phyloP scores from a whole-genome alignment of 2,329 filamentous ascomycete genomes.

The Hirsutella thompsonii region DNA sequence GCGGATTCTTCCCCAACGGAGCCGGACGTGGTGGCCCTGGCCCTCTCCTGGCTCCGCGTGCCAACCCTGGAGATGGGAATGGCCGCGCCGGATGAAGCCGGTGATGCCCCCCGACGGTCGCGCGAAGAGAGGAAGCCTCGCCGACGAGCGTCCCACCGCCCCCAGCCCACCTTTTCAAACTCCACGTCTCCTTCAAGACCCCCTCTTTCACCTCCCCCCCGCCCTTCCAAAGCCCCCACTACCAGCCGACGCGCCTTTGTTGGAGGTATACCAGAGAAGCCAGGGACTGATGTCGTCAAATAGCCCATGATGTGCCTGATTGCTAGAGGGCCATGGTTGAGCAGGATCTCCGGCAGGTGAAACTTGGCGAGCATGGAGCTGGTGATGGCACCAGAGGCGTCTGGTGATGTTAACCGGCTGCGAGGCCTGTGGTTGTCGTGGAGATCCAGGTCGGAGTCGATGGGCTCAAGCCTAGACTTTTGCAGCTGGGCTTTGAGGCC shows the following conservation, averaged over 20 bases:
- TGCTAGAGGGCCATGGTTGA: slow-evolving; percentile 79
- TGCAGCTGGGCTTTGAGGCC: slow-evolving; percentile 58
- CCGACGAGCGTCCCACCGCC: slow-evolving; percentile 79
- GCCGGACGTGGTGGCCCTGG: slow-evolving; percentile 35
- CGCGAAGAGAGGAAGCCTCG: slow-evolving; percentile 51
- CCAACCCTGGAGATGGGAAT: slow-evolving; percentile 42
- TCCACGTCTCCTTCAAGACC: slow-evolving; percentile 57
- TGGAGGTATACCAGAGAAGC: slow-evolving; percentile 78
- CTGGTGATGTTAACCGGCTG: slow-evolving; percentile 29
- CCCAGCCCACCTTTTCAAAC: slow-evolving; percentile 96
- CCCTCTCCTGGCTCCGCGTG: slow-evolving; percentile 30
- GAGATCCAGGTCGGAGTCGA: slow-evolving; percentile 82
- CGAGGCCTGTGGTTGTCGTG: slow-evolving; percentile 39
- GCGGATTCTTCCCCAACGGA: slow-evolving; percentile 59
- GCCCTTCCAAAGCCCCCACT: slow-evolving; percentile 81
- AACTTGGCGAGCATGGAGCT: slow-evolving; percentile 75
- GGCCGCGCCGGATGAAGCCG: slow-evolving; percentile 30
- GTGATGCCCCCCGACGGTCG: slow-evolving; percentile 27
- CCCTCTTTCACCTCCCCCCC: slow-evolving; percentile 45
- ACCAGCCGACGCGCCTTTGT: slow-evolving; percentile 84
- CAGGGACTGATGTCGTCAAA: slow-evolving; percentile 83
- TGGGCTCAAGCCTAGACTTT: slow-evolving; percentile 44
- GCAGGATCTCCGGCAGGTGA: slow-evolving; percentile 80
- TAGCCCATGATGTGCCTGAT: slow-evolving; percentile 95
- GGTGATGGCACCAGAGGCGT: slow-evolving; percentile 73